Base-by-base conservation (phyloP, 2,329 filamentous ascomycete genomes). In the Exophiala phaeomuriformis region DNA sequence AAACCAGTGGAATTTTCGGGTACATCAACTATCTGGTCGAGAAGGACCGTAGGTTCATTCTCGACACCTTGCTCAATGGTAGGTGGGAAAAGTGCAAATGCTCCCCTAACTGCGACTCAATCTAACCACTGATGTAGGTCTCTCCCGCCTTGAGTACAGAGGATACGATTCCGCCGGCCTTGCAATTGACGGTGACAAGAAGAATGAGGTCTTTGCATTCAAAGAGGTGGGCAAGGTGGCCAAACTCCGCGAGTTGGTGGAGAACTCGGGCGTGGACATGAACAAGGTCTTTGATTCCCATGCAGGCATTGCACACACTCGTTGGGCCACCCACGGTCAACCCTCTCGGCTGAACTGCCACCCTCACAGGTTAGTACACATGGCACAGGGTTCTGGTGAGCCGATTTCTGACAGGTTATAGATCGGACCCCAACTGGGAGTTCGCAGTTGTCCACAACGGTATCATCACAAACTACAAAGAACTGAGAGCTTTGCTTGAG, bases 381-480 rank as follows among this genome's bases (percentile, higher is more conserved):
- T 30, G 29, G 27, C 8, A 41, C 39, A 28, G 12, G 28, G n/a
- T 28, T 4, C 27, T 27, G 19, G 8, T 7, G 3, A 42, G 5
- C 19, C 6, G 6, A 41, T 19, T 19, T 19, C 54, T 59, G 47
- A 59, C 57, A 31, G 12, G 5, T 36, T 12, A 51, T 62, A 94
- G 90, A 74, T 97, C 91, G 63, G 93, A 98, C 72, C 83, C 86
- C 65, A 88, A 77, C 67, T 98, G 91, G 90, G 87, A 98, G 76
- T 98, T 98, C 73, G 81, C 88, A 63, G 85, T 98, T 66, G 93
- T 97, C 58, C 93, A 98, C 85, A 98, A 98, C 76, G 93, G 93
- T 69, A 98, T 98, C 80, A 98, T 98, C 75, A 98, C 93, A 78
- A 98, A 98, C 82, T 98, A 98, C 83, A 98, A 98, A 81, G 93